Conservation (phyloP, 129 eudicot genomes). For the Helianthus annuus region DNA sequence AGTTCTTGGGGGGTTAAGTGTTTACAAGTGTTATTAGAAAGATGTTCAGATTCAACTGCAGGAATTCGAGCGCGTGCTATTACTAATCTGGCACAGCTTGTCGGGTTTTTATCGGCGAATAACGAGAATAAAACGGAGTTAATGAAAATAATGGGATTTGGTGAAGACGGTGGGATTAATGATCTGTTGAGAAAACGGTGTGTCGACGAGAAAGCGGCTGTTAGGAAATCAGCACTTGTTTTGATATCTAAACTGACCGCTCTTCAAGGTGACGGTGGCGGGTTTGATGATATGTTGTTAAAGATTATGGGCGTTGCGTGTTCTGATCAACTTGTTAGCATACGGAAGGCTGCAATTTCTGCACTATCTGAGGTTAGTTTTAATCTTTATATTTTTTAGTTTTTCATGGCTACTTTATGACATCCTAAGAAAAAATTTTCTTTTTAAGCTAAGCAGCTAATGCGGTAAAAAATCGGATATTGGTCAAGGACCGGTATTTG, state of each 20-base stretch:
- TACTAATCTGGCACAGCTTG: slow-evolving; percentile 78
- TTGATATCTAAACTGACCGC: slow-evolving; percentile 64
- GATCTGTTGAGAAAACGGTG: slow-evolving; percentile 64
- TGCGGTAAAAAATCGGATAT: too few relatives aligned
- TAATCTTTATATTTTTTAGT: background rate
- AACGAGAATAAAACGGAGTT: slow-evolving; percentile 39
- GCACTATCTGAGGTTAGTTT: slow-evolving; percentile 85
- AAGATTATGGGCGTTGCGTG: slow-evolving; percentile 88
- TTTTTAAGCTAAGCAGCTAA: too few relatives aligned
- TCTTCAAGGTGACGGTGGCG: slow-evolving; percentile 55
- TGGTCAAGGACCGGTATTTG: too few relatives aligned
- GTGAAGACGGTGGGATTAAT: slow-evolving; percentile 48
- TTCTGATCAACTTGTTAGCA: slow-evolving; percentile 97
- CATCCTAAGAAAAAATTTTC: too few relatives aligned
- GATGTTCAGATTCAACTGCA: slow-evolving; percentile 78
- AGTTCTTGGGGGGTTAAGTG: slow-evolving; percentile 75
- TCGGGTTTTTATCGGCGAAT: slow-evolving; percentile 47
- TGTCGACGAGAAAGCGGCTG: slow-evolving; percentile 93
- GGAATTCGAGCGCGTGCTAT: slow-evolving; percentile 83
- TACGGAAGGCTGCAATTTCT: slow-evolving; percentile 87
- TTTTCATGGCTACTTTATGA: background rate
- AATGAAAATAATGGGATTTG: slow-evolving; percentile 62
- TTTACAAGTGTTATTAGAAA: slow-evolving; percentile 60
- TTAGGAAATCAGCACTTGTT: slow-evolving; percentile 88
- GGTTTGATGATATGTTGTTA: slow-evolving; percentile 68